Evolutionary conservation across 306 rosid species (phyloP), one percentile per base, ranked within the genome.

Genomic region (Morella rubra): DNA sequence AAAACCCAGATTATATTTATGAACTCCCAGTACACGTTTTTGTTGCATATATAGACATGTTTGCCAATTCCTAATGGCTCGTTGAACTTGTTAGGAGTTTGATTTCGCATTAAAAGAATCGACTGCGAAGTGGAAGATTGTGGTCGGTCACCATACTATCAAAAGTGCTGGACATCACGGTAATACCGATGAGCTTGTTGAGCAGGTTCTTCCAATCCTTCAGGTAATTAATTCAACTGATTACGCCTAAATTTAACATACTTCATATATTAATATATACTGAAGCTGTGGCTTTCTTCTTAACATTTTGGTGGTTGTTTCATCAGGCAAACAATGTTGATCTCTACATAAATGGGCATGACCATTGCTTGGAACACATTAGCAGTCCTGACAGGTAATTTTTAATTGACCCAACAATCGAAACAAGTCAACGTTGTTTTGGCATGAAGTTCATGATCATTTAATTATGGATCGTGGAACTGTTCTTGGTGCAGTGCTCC

Each of bases 281-380:
- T 32, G 37, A 32, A 7, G 42, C 44, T 45, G 18, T 11, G 13
- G 18, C 12, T 8, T 65, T 65, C 24, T 53, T 1, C 40, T 47
- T 5, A 45, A 1, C 19, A 5, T 20, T 4, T 0, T 12, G 11
- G 49, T 19, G 41, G 1, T 52, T 13, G 32, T 71, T 75, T 84
- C 55, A 65, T 50, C 85, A 93, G 96, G 91, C 73, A 75, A 81
- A 89, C 67, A 70, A 81, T 76, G 96, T 90, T 27, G 96, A 93
- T 79, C 61, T 93, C 75, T 93, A 93, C 86, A 69, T 88, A 8
- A 93, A 93, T 80, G 98, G 98, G 42, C 98, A 93, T 60, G 93
- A 93, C 83, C 96, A 91, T 68, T 91, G 95, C 85, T 84, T 93
- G 58, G 85, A 93, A 68, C 98, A 91, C 79, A 81, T 88, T 40